Evolutionary conservation across 2,329 filamentous ascomycete genomes (phyloP).

Genomic region (Fusarium chuoi): DNA sequence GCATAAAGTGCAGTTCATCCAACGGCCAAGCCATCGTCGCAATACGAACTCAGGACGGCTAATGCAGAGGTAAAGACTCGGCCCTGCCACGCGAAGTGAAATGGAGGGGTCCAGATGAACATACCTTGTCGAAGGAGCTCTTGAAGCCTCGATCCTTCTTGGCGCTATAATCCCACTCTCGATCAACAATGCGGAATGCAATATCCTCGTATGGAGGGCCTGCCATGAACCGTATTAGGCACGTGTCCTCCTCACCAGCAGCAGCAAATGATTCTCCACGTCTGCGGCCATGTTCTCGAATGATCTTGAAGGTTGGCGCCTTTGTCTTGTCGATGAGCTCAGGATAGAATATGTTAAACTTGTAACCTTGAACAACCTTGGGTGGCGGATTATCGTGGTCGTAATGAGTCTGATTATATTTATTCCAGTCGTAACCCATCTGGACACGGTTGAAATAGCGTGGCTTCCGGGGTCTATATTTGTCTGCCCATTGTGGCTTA

Average conservation of each 20-base stretch:
- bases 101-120: conserved; percentile 44
- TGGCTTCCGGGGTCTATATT: conserved; percentile 90
- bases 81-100: conserved; percentile 23
- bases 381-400: conserved; percentile 98
- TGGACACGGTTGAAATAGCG: conserved; percentile 98
- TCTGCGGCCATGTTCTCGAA: conserved; percentile 89
- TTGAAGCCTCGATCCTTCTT: conserved; percentile 95
- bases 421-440: conserved; percentile 99
- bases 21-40: conserved; percentile 12
- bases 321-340: conserved; percentile 95
- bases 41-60: conserved; percentile 12
- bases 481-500: conserved; percentile 82
- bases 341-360: conserved; percentile 99
- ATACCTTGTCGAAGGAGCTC: conserved; percentile 96
- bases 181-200: conserved; percentile 96
- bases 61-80: conserved; percentile 21
- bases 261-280: conserved; percentile 92
- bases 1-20: conserved; percentile 18
- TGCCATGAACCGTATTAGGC: conserved; percentile 93
- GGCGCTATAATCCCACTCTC: conserved; percentile 98
- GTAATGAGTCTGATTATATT: conserved; percentile 99
- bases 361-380: conserved; percentile 98
- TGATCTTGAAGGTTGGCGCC: conserved; percentile 94
- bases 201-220: conserved; percentile 97
- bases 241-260: conserved; percentile 96